Conservation (phyloP, 257 asterid species). For the Anisodus acutangulus region DNA sequence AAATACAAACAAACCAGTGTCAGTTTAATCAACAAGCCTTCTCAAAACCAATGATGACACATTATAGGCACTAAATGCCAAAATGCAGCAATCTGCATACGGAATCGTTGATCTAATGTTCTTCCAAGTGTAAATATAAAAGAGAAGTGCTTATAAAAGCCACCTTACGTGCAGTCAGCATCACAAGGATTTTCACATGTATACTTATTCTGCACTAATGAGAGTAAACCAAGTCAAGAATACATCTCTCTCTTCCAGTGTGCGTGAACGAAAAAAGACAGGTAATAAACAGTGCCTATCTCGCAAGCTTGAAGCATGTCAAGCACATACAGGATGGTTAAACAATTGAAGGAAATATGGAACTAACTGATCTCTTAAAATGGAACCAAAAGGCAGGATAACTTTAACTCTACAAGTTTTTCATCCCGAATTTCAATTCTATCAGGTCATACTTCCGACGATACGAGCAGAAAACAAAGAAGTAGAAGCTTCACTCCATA, state of each 20-base stretch:
- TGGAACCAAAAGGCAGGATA: slow-evolving; percentile 1
- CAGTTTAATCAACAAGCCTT: background rate
- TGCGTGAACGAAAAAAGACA: background rate
- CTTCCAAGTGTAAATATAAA: background rate
- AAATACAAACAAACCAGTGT: slow-evolving; percentile 1
- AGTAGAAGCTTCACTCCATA: background rate
- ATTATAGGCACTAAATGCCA: slow-evolving; percentile 7
- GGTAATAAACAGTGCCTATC: background rate
- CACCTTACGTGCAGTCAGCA: background rate
- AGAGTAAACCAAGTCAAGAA: background rate
- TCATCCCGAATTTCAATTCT: background rate
- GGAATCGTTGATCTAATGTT: background rate
- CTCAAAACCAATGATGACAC: background rate
- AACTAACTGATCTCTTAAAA: background rate
- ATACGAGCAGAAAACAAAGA: background rate
- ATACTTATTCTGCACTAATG: background rate
- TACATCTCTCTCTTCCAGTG: background rate
- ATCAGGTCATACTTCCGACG: background rate
- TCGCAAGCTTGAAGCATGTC: background rate
- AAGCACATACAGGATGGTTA: background rate
- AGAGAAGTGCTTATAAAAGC: background rate
- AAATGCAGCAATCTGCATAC: slow-evolving; percentile 16
- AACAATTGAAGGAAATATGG: background rate
- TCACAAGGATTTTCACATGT: background rate
- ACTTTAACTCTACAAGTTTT: background rate